Base-by-base conservation (phyloP, 2,329 filamentous ascomycete genomes). In the Ceratocystis smalleyi region DNA sequence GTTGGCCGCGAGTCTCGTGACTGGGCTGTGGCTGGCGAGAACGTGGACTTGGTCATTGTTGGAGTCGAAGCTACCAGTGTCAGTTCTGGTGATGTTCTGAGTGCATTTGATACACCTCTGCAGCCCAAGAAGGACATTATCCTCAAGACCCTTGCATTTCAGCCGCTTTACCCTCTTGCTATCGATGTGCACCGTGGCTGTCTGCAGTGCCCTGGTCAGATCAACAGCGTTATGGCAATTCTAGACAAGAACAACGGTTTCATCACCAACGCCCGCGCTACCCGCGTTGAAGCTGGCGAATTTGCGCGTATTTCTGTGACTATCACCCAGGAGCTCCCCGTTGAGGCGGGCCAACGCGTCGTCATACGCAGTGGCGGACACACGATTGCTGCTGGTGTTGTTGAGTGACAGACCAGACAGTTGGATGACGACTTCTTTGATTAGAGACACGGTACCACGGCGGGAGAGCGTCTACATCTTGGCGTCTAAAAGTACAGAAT, bases 1-100 rank as follows among this genome's bases (percentile, higher is more conserved):
- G 81, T 91, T 8, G 87, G 92, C 71, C 81, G 83, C 24, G 82
- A 88, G 61, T 76, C 82, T 0, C 82, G 81, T 12, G 91, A 96
- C 66, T 99, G 91, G 90, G 90, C 89, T 0, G 91, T 96, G 15
- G 91, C 92, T 0, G 92, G 92, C 0, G 90, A 97, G 71, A 95
- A 94, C 66, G 83, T 89, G 17, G 86, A 85, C 0, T 77, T 99
- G n/a, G 87, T 95, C 69, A 79, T 99, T 60, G 80, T 84, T 7
- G 87, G 92, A 68, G 90, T 96, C 71, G 92, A 97, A 69, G 82
- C 88, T 0, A 82, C 88, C 17, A 87, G 96, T 70, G 81, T 99
- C 8, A 83, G 84, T 57, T 81, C 88, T 6, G 94, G 94, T 22
- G 91, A 97, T 71, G 87, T 97, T 19, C 75, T 96, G n/a, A 96